Percentiles rank a stretch among this genome's conserved stretches.
Conservation (phyloP, 192 early-diverging fungal genomes). For the Umbelopsis vinacea region DNA sequence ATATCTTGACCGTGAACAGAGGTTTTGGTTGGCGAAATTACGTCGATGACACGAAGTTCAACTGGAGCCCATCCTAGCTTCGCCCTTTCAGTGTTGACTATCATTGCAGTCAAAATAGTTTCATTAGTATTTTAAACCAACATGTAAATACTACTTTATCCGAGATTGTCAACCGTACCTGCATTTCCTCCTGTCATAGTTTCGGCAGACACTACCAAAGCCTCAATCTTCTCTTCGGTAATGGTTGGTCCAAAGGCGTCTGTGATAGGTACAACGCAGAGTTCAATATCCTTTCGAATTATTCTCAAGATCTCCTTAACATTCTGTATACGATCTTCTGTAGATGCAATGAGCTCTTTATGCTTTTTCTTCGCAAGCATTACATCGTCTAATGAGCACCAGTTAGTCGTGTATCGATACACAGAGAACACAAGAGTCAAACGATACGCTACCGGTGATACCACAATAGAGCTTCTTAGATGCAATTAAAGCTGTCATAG, state of each 20-base stretch:
- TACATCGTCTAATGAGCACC: slow-evolving; percentile 47
- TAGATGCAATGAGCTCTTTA: slow-evolving; percentile 68
- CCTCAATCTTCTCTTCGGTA: slow-evolving; percentile 71
- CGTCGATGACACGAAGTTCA: slow-evolving; percentile 74
- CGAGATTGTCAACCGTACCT: slow-evolving; percentile 46
- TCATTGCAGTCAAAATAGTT: neutral
- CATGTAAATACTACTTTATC: too few relatives aligned
- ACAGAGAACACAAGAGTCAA: neutral
- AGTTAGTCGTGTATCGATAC: too few relatives aligned
- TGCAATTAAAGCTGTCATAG: slow-evolving; percentile 75
- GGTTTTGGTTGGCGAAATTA: slow-evolving; percentile 52
- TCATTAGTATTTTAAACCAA: too few relatives aligned
- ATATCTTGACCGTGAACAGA: slow-evolving; percentile 46
- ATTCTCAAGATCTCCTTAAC: slow-evolving; percentile 64
- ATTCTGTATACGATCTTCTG: slow-evolving; percentile 58
- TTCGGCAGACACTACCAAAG: slow-evolving; percentile 84
- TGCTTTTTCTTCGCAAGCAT: slow-evolving; percentile 77
- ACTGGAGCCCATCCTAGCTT: slow-evolving; percentile 59
- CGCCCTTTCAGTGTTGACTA: slow-evolving; percentile 79
- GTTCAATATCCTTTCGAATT: slow-evolving; percentile 52
- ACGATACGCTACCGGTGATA: slow-evolving; percentile 62
- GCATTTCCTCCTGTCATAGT: slow-evolving; percentile 73
- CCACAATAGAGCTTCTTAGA: slow-evolving; percentile 69
- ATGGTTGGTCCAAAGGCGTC: slow-evolving; percentile 90
- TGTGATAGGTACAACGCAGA: slow-evolving; percentile 67